These are phyloP conservation scores for Grosmannia huntii DNA, from an alignment of 2,329 filamentous ascomycete species.

Conservation along the genomic window DNA sequence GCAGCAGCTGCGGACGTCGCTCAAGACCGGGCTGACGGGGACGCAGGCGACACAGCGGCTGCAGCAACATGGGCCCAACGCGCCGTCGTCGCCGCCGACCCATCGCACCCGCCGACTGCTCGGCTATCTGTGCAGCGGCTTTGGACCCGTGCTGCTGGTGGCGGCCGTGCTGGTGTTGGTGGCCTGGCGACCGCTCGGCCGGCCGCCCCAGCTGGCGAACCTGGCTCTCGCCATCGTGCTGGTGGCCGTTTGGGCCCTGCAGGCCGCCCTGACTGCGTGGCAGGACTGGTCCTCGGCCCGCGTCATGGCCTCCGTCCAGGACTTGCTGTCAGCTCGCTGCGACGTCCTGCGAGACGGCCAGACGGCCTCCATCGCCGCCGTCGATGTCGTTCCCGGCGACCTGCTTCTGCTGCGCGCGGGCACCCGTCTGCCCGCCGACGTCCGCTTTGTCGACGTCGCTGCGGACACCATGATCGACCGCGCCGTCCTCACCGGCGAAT, in stretches of 20 bases:
- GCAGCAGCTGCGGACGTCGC: slow-evolving; percentile 43
- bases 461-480: slow-evolving; percentile 59
- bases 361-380: slow-evolving; percentile 24
- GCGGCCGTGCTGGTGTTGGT: slow-evolving; percentile 63
- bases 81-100: slow-evolving; percentile 51
- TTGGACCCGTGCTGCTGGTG: slow-evolving; percentile 56
- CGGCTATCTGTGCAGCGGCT: slow-evolving; percentile 67
- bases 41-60: slow-evolving; percentile 43
- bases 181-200: slow-evolving; percentile 61
- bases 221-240: slow-evolving; percentile 62
- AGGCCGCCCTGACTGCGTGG: slow-evolving; percentile 57
- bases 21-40: slow-evolving; percentile 43
- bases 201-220: slow-evolving; percentile 58
- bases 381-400: slow-evolving; percentile 60
- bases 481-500: slow-evolving; percentile 60
- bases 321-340: slow-evolving; percentile 65
- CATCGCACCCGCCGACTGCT: slow-evolving; percentile 43
- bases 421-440: slow-evolving; percentile 61
- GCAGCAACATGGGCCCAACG: slow-evolving; percentile 52
- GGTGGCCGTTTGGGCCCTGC: slow-evolving; percentile 53
- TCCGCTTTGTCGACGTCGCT: slow-evolving; percentile 56
- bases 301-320: slow-evolving; percentile 69
- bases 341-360: slow-evolving; percentile 48
- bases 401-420: slow-evolving; percentile 55
- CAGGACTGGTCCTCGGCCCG: slow-evolving; percentile 65